These are phyloP conservation scores for Saturnispora gosingensis DNA, from an alignment of 805 yeast genomes.

Conservation along the genomic window DNA sequence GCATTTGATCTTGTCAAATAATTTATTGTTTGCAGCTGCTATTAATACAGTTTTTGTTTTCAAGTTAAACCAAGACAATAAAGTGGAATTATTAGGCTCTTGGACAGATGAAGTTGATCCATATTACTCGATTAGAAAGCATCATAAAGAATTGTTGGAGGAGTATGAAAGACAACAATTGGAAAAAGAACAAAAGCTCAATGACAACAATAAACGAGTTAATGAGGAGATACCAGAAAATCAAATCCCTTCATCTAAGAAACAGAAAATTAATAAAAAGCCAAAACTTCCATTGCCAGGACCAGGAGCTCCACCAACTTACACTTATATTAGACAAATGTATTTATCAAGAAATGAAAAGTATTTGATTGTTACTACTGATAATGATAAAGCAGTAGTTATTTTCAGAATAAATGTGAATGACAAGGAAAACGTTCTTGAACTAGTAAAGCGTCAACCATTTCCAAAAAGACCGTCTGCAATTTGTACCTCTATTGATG, in stretches of 20 bases:
- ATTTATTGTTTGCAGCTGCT: constrained; percentile 48
- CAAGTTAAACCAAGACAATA: constrained; percentile 24
- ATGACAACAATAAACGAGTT: constrained; percentile 11
- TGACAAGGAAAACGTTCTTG: constrained; percentile 33
- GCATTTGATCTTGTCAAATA: constrained; percentile 35
- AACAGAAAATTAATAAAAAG: constrained; percentile 26
- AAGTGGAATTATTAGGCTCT: constrained; percentile 40
- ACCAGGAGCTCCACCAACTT: constrained; percentile 58
- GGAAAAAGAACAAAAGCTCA: constrained; percentile 18
- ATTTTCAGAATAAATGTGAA: constrained; percentile 38
- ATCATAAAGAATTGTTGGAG: constrained; percentile 34
- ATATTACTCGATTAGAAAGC: constrained; percentile 36
- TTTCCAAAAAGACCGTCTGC: constrained; percentile 94
- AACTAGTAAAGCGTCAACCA: constrained; percentile 55
- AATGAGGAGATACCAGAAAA: constrained; percentile 8
- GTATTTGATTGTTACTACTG: constrained; percentile 60
- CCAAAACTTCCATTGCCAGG: constrained; percentile 57
- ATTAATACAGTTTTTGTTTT: constrained; percentile 53
- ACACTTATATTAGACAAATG: constrained; percentile 60
- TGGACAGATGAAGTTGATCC: constrained; percentile 58
- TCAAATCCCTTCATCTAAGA: constrained; percentile 17
- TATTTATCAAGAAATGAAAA: constrained; percentile 43
- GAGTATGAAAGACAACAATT: constrained; percentile 19
- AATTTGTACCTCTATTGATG: constrained; percentile 47
- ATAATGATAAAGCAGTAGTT: constrained; percentile 72